Conservation (phyloP, 345 rosid genomes). For the Carallia brachiata region DNA sequence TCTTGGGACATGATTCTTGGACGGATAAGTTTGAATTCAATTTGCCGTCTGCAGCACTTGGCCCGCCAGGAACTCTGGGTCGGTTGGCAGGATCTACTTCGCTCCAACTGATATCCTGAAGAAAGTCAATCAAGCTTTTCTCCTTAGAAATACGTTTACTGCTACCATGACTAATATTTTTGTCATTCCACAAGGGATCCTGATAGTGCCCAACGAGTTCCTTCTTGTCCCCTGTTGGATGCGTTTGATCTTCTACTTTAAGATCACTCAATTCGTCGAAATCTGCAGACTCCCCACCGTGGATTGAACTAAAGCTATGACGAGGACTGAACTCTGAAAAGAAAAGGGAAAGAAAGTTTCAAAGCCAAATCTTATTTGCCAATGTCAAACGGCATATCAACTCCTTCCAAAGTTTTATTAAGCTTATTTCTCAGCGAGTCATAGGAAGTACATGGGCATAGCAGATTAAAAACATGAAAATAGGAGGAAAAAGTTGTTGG, state of each 20-base stretch:
- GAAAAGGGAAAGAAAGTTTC: not conserved
- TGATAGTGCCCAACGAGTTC: conserved; percentile 8
- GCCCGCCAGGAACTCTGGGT: not conserved
- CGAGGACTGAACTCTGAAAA: conserved; percentile 15
- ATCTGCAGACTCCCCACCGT: not conserved
- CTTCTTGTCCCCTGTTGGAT: conserved; percentile 6
- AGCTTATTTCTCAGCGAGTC: too few relatives aligned
- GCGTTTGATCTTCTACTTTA: not conserved
- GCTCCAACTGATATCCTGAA: conserved; percentile 14
- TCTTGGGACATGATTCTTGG: not conserved
- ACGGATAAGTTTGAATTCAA: not conserved
- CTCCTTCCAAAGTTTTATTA: too few relatives aligned
- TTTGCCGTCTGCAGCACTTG: not conserved
- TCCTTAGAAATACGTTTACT: not conserved
- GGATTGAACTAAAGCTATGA: conserved; percentile 15
- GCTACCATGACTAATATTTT: not conserved
- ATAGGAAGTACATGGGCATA: too few relatives aligned
- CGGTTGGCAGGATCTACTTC: not conserved
- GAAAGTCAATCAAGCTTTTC: conserved; percentile 12
- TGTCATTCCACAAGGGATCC: conserved; percentile 17
- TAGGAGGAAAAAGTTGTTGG: not conserved
- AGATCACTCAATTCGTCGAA: not conserved
- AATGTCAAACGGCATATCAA: too few relatives aligned
- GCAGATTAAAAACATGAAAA: too few relatives aligned
- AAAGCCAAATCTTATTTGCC: too few relatives aligned